Percentiles rank a stretch among this genome's conserved stretches.
These are phyloP conservation scores for Pichia sp. DNA, from an alignment of 1,139 yeast genomes.

Conservation along the genomic window DNA sequence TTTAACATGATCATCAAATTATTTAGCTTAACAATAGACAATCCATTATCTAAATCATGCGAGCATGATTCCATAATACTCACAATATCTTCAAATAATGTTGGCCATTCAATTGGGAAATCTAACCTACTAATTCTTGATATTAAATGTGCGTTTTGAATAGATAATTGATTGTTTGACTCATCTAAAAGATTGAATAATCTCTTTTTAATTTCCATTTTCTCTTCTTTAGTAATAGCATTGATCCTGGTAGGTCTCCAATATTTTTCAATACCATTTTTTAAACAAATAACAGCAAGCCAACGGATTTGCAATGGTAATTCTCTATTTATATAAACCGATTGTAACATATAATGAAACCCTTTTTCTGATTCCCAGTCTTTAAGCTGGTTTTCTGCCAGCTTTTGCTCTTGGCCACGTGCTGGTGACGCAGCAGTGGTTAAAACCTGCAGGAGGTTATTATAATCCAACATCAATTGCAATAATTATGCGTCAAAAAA, in stretches of 20 bases:
- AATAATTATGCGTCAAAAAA: background rate
- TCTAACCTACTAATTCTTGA: conserved; percentile 76
- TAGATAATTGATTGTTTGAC: conserved; percentile 62
- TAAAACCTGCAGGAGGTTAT: conserved; percentile 21
- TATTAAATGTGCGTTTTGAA: conserved; percentile 80
- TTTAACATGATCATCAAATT: conserved; percentile 63
- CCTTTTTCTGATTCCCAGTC: conserved; percentile 62
- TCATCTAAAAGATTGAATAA: conserved; percentile 59
- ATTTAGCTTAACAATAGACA: conserved; percentile 41
- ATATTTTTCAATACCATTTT: conserved; percentile 75
- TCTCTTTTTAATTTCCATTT: conserved; percentile 49
- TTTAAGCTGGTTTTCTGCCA: conserved; percentile 63
- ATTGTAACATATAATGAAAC: conserved; percentile 28
- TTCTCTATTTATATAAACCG: conserved; percentile 53
- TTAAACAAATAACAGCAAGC: conserved; percentile 82
- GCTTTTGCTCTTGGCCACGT: conserved; percentile 22
- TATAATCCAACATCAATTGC: conserved; percentile 17
- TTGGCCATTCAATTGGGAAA: conserved; percentile 84
- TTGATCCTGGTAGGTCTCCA: conserved; percentile 64
- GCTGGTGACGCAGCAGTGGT: conserved; percentile 22
- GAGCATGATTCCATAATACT: conserved; percentile 40
- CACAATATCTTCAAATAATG: conserved; percentile 59
- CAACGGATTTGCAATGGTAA: conserved; percentile 64
- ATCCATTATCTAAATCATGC: background rate
- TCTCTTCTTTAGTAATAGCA: conserved; percentile 64